phyloP scores from a whole-genome alignment of 1,284 basidiomycete genomes.

The Leccinum brunneo-olivaceum region DNA sequence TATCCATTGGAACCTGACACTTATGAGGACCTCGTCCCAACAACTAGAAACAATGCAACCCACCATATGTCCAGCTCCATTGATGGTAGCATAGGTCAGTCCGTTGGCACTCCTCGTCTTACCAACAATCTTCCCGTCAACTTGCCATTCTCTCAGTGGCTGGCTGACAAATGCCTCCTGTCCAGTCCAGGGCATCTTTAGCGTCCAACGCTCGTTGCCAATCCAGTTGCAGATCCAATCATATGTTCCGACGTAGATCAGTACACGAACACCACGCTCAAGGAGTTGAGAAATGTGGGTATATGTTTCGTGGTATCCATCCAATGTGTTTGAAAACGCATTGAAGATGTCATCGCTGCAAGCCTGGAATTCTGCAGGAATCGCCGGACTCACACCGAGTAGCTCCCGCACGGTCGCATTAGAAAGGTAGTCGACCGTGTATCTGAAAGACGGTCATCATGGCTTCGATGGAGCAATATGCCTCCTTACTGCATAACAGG shows the following conservation, averaged over 20 bases:
- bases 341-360: constrained; percentile 39
- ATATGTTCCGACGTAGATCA: constrained; percentile 66
- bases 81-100: constrained; percentile 56
- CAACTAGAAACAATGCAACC: constrained; percentile 15
- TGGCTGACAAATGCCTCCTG: constrained; percentile 40
- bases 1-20: constrained; percentile 49
- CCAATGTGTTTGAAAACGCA: constrained; percentile 35
- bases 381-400: constrained; percentile 51
- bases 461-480: neutral
- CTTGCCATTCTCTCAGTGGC: constrained; percentile 46
- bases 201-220: constrained; percentile 60
- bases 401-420: constrained; percentile 40
- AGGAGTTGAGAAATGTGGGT: constrained; percentile 63
- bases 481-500: constrained; percentile 36
- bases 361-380: constrained; percentile 40
- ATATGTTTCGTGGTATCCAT: constrained; percentile 38
- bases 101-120: constrained; percentile 47
- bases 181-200: constrained; percentile 54
- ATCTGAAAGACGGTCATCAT: constrained; percentile 27
- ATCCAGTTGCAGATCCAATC: constrained; percentile 75
- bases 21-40: neutral
- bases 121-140: constrained; percentile 46
- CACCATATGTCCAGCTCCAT: constrained; percentile 61
- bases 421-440: constrained; percentile 49
- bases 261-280: constrained; percentile 62